Evolutionary conservation across 1,139 yeast genomes (phyloP), one percentile per base, ranked within the genome.

Genomic region (Candida tetrigidarum): DNA sequence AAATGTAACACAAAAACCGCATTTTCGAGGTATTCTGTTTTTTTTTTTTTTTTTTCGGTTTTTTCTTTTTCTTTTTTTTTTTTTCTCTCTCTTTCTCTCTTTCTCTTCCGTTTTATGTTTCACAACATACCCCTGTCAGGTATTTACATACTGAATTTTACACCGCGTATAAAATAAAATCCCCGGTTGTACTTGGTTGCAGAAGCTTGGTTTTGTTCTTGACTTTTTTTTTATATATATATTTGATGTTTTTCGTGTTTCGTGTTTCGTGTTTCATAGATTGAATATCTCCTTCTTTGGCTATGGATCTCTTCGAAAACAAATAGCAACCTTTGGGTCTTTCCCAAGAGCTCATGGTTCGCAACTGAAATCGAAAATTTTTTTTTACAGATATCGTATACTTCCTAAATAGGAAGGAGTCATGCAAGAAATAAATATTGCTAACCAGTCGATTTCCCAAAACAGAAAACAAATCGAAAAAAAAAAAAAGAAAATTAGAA

Each of bases 391-490:
- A 32, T 32, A 18, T 18, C 35, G 22, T 32, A 18, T 18, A 32
- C 23, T 32, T 32, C 35, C 22, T 18, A 18, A 32, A 14, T 19
- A 18, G 35, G 35, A 18, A 32, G 9, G 23, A 32, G 35, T 29
- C 33, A 19, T 29, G 33, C 15, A 10, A 30, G 3, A 4, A 5
- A 30, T 5, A n/a, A n/a, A n/a, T n/a, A n/a, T n/a, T n/a, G n/a
- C n/a, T n/a, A n/a, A n/a, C n/a, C n/a, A n/a, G n/a, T 8, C 23
- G 8, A 32, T 11, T 32, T 32, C 35, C 35, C 11, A 32, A 32
- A 32, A 11, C 23, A 32, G 35, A 19, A 32, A 32, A 32, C 23
- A 32, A 32, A 19, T 18, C 18, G 14, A 15, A 18, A 10, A 16
- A 27, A 27, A 27, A 5, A 27, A 12, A n/a, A n/a, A 27, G n/a